A percentile compares a stretch with the other conserved stretches of the same genome.
phyloP scores from a whole-genome alignment of 306 rosid species.

The Argentina anserina region DNA sequence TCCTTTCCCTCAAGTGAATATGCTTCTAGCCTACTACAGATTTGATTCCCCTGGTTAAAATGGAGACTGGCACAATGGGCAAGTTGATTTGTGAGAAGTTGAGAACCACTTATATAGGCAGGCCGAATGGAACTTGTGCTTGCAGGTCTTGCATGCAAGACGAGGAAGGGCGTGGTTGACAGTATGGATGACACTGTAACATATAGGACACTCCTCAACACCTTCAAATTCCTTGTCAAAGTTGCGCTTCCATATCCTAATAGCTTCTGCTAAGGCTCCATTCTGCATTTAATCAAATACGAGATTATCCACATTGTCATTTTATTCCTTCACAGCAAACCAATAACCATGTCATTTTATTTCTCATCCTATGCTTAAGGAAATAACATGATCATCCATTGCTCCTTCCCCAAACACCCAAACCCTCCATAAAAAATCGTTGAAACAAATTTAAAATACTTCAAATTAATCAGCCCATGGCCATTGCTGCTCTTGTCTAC shows the following conservation, averaged over 20 bases:
- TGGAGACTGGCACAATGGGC: constrained; percentile 94
- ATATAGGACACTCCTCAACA: constrained; percentile 95
- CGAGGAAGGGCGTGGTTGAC: constrained; percentile 85
- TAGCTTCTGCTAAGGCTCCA: constrained; percentile 95
- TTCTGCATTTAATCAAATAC: constrained; percentile 56
- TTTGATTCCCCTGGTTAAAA: constrained; percentile 40
- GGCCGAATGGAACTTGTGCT: constrained; percentile 94
- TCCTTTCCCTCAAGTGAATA: not conserved
- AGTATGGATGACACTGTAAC: constrained; percentile 95
- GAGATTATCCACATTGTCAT: constrained; percentile 10
- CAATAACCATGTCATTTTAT: not conserved
- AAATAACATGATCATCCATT: not conserved
- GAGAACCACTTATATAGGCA: constrained; percentile 95
- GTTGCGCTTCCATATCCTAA: constrained; percentile 87
- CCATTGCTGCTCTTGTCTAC: not conserved
- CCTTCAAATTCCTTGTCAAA: constrained; percentile 98
- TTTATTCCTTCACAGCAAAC: not conserved
- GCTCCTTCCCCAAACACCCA: not conserved
- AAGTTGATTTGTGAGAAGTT: constrained; percentile 93
- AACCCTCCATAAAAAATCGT: not conserved
- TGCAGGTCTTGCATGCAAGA: constrained; percentile 97
- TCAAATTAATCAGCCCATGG: not conserved
- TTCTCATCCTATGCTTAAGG: not conserved
- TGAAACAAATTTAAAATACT: not conserved
- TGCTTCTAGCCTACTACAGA: not conserved